A percentile compares a stretch with the other conserved stretches of the same genome.
Evolutionary conservation across 257 asterid genomes (phyloP).

Genomic region (Gentiana macrophylla): DNA sequence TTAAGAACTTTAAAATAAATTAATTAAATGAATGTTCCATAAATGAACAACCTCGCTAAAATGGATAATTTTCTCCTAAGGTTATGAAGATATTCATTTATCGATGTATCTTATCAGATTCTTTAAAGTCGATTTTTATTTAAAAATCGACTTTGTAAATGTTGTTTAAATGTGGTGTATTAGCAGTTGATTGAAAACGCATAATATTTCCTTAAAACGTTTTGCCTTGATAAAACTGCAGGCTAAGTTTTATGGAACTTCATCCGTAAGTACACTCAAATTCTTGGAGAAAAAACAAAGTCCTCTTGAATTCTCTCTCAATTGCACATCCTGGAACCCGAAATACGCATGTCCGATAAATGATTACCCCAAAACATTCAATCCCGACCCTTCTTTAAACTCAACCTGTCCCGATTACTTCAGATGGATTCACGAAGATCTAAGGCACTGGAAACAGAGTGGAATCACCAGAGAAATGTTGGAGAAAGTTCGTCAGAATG

Average conservation of each 20-base stretch:
- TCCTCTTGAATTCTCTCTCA: constrained; percentile 12
- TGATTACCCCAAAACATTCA: constrained; percentile 15
- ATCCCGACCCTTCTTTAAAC: constrained; percentile 4
- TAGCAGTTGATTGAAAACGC: no score
- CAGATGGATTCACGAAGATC: constrained; percentile 26
- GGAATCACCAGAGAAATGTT: constrained; percentile 21
- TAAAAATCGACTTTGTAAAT: no score
- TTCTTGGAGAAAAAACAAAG: background rate
- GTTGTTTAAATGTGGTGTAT: no score
- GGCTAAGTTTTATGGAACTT: constrained; percentile 11
- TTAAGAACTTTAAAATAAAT: no score
- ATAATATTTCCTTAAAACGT: no score
- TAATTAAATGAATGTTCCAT: no score
- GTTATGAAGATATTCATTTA: no score
- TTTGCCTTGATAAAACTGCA: background rate
- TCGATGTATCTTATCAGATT: no score
- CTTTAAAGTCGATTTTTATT: no score
- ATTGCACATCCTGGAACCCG: constrained; percentile 25
- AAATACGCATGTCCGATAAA: constrained; percentile 15
- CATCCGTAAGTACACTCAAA: constrained; percentile 1
- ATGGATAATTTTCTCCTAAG: no score
- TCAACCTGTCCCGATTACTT: constrained; percentile 22
- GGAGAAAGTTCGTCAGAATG: constrained; percentile 9
- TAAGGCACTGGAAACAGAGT: constrained; percentile 21
- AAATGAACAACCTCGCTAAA: no score